Evolutionary conservation across 2,329 filamentous ascomycete species (phyloP).

Genomic region (Alternaria panax): DNA sequence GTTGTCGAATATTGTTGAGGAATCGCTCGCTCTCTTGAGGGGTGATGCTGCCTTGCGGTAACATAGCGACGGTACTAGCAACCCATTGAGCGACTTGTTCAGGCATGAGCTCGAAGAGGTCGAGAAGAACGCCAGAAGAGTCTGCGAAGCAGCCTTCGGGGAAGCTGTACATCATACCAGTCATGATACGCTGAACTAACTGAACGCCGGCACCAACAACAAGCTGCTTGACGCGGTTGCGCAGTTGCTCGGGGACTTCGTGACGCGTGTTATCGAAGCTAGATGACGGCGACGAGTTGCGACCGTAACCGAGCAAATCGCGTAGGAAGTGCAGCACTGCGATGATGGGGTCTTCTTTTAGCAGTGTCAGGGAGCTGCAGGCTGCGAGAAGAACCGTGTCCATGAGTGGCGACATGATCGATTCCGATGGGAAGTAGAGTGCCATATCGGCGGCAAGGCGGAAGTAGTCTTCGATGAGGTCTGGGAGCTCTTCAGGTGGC

Average conservation of each 20-base stretch:
- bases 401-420: constrained; percentile 80
- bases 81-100: constrained; percentile 83
- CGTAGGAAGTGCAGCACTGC: constrained; percentile 91
- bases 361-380: constrained; percentile 82
- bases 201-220: constrained; percentile 74
- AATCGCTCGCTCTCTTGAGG: constrained; percentile 81
- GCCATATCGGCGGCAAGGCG: constrained; percentile 89
- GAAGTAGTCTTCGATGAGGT: constrained; percentile 95
- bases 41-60: constrained; percentile 77
- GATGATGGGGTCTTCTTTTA: constrained; percentile 89
- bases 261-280: constrained; percentile 67
- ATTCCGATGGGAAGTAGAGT: constrained; percentile 86
- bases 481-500: constrained; percentile 76
- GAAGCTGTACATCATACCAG: constrained; percentile 99
- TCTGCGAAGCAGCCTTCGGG: constrained; percentile 95
- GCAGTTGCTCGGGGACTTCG: constrained; percentile 72
- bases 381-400: constrained; percentile 86
- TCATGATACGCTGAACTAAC: constrained; percentile 87
- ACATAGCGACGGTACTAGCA: constrained; percentile 79
- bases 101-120: constrained; percentile 86
- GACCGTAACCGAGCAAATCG: constrained; percentile 88
- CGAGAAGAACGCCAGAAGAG: constrained; percentile 88
- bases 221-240: constrained; percentile 75
- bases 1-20: constrained; percentile 80
- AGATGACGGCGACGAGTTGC: constrained; percentile 69